Conservation (phyloP, 139 green algal species). For the Axilococcus clingmanii region DNA sequence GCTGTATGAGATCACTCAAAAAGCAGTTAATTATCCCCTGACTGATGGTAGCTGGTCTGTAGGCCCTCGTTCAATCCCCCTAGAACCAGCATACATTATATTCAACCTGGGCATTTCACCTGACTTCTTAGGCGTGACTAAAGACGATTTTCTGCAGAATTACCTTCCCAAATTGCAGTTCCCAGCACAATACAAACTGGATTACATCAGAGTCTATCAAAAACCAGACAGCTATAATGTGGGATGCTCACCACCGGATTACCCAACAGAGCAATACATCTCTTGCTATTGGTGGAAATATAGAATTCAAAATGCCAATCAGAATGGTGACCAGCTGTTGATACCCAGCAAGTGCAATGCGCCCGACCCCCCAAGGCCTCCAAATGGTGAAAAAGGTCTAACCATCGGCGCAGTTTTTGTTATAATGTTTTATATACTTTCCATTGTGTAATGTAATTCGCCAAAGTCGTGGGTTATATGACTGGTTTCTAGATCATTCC, state of each 20-base stretch:
- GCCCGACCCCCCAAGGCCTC: neutral
- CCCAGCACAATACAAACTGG: slow-evolving; percentile 19
- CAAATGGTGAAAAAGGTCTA: neutral
- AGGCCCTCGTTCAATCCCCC: slow-evolving; percentile 27
- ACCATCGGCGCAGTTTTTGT: too few relatives aligned
- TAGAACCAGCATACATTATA: slow-evolving; percentile 42
- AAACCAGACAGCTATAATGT: slow-evolving; percentile 16
- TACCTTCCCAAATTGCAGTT: too few relatives aligned
- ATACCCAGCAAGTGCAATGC: neutral
- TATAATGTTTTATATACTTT: too few relatives aligned
- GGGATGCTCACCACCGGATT: slow-evolving; percentile 29
- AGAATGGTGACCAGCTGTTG: slow-evolving; percentile 4
- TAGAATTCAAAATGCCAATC: slow-evolving; percentile 2
- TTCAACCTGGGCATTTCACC: slow-evolving; percentile 42
- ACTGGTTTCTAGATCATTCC: too few relatives aligned
- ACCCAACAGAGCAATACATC: slow-evolving; percentile 32
- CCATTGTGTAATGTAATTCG: too few relatives aligned
- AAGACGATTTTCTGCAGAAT: too few relatives aligned
- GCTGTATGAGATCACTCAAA: slow-evolving; percentile 19
- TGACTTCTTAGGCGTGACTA: slow-evolving; percentile 17
- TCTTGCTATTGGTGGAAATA: slow-evolving; percentile 17
- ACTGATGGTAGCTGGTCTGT: neutral
- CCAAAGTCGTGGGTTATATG: too few relatives aligned
- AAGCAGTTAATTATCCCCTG: slow-evolving; percentile 21
- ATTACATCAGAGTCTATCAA: slow-evolving; percentile 40